Evolutionary conservation across 1,139 yeast species (phyloP).

Genomic region (Saccharomyces hybrid): DNA sequence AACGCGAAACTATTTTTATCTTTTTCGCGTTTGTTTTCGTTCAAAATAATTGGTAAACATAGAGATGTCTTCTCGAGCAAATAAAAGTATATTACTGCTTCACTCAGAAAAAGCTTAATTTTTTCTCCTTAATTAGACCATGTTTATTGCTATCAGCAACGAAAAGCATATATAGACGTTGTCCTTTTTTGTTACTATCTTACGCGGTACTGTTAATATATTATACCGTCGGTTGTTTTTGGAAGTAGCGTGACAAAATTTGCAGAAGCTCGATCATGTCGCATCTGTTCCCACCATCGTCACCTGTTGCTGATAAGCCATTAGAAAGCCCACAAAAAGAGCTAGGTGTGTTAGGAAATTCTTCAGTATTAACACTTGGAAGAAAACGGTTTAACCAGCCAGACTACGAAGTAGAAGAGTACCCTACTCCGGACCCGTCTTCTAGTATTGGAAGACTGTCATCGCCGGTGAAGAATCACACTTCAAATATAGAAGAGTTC

Average conservation of each 20-base stretch:
- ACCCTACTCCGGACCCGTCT: slow-evolving; percentile 51
- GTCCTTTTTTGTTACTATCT: background rate
- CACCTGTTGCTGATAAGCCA: slow-evolving; percentile 4
- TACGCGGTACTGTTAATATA: too few relatives aligned
- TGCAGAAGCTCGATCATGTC: background rate
- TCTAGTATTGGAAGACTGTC: slow-evolving; percentile 45
- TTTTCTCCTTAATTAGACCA: background rate
- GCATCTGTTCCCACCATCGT: slow-evolving; percentile 7
- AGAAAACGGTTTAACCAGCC: background rate
- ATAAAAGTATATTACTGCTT: background rate
- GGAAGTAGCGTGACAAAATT: too few relatives aligned
- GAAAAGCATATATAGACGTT: background rate
- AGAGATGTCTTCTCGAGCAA: too few relatives aligned
- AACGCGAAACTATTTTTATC: background rate
- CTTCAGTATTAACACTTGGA: background rate
- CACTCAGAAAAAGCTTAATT: background rate
- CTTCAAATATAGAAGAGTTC: slow-evolving; percentile 7
- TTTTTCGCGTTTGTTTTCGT: background rate
- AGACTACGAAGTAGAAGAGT: slow-evolving; percentile 9
- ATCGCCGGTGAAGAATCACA: slow-evolving; percentile 25
- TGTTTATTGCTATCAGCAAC: background rate
- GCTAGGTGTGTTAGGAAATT: background rate
- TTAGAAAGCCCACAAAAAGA: background rate
- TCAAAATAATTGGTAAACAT: background rate
- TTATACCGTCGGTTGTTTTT: too few relatives aligned